Conservation (phyloP, 2,329 filamentous ascomycete species). For the Cladobotryum mycophilum region DNA sequence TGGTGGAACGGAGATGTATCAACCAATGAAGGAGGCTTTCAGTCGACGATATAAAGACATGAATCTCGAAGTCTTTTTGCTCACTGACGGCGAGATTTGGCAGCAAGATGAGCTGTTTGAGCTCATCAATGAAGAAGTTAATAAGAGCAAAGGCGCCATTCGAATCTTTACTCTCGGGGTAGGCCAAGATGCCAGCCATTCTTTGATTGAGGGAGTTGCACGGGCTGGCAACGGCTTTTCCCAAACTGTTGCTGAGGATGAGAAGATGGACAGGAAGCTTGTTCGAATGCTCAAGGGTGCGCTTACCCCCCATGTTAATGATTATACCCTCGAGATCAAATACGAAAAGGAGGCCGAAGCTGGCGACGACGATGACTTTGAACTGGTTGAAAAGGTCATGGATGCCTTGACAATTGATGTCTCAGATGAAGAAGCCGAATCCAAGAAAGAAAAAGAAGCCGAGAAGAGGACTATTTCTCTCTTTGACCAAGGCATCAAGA, state of each 20-base stretch:
- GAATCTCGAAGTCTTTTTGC: conserved; percentile 47
- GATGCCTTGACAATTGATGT: conserved; percentile 39
- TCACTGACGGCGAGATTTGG: conserved; percentile 54
- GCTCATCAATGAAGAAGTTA: conserved; percentile 37
- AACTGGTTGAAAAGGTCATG: conserved; percentile 54
- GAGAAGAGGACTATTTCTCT: conserved; percentile 48
- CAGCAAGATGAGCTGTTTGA: conserved; percentile 35
- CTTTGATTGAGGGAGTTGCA: conserved; percentile 49
- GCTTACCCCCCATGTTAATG: conserved; percentile 57
- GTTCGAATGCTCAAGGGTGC: conserved; percentile 70
- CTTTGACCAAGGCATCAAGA: conserved; percentile 45
- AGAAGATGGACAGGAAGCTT: conserved; percentile 63
- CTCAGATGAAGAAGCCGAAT: neutral
- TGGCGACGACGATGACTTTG: conserved; percentile 47
- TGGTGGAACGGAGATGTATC: conserved; percentile 49
- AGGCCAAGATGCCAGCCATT: conserved; percentile 43
- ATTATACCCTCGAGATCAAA: conserved; percentile 58
- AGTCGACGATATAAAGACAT: conserved; percentile 36
- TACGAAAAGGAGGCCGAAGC: conserved; percentile 35
- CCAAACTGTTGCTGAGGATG: conserved; percentile 55
- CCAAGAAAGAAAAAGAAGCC: neutral
- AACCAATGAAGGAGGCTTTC: conserved; percentile 39
- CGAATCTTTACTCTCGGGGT: conserved; percentile 52
- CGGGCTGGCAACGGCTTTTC: conserved; percentile 51
- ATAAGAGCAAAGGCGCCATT: conserved; percentile 35